These are phyloP conservation scores for Trichoderma hamatum DNA, from an alignment of 2,329 filamentous ascomycete genomes.

Conservation along the genomic window DNA sequence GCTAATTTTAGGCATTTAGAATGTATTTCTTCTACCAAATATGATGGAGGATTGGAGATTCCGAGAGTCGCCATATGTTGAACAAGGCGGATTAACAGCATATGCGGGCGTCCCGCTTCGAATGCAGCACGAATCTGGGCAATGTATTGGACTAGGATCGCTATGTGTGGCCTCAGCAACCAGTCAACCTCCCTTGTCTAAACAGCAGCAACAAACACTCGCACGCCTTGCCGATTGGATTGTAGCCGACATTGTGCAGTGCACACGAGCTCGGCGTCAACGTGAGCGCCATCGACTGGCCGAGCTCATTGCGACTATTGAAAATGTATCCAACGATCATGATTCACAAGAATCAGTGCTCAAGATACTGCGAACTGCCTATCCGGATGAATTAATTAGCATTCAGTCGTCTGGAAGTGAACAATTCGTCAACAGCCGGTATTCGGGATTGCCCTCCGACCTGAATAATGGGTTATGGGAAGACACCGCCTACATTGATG, in stretches of 20 bases:
- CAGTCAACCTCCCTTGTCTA: neutral
- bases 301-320: neutral
- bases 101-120: neutral
- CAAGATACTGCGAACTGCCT: neutral
- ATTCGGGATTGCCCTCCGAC: neutral
- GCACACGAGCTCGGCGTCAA: neutral
- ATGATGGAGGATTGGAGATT: neutral
- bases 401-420: neutral
- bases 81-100: neutral
- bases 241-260: neutral
- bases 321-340: neutral
- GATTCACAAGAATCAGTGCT: neutral
- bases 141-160: constrained; percentile 5
- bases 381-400: neutral
- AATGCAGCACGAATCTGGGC: neutral
- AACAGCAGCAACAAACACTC: neutral
- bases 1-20: neutral
- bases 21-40: neutral
- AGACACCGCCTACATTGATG: neutral
- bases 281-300: neutral
- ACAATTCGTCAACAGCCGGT: neutral
- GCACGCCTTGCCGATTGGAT: neutral
- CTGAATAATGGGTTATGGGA: neutral
- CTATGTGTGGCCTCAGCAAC: constrained; percentile 1
- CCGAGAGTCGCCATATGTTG: neutral